phyloP scores from a whole-genome alignment of 2,329 filamentous ascomycete species.

The Capronia epimyces region DNA sequence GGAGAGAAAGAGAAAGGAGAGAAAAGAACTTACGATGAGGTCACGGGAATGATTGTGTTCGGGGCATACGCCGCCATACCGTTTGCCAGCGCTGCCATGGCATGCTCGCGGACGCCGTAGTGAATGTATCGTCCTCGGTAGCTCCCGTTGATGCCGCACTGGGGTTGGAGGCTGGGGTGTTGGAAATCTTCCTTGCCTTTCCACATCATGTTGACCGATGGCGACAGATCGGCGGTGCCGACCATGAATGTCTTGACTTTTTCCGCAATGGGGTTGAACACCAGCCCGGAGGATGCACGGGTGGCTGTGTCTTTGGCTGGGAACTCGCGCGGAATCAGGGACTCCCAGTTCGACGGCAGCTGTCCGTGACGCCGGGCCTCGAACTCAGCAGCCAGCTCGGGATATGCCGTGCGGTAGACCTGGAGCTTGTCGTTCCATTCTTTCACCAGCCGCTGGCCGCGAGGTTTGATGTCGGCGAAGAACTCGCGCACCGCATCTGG shows the following conservation, averaged over 20 bases:
- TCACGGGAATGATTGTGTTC: slow-evolving; percentile 52
- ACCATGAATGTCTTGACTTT: slow-evolving; percentile 48
- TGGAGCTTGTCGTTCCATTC: slow-evolving; percentile 47
- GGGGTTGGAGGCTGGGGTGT: slow-evolving; percentile 35
- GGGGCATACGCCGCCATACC: slow-evolving; percentile 53
- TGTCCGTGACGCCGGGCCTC: slow-evolving; percentile 45
- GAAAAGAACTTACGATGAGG: slow-evolving; percentile 34
- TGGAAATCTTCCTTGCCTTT: slow-evolving; percentile 49
- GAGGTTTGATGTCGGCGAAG: slow-evolving; percentile 45
- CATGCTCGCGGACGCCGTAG: slow-evolving; percentile 89
- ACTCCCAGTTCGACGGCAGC: slow-evolving; percentile 47
- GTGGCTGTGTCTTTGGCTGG: slow-evolving; percentile 49
- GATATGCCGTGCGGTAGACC: slow-evolving; percentile 42
- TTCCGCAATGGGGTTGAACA: slow-evolving; percentile 50
- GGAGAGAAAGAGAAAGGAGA: neutral
- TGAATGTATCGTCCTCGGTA: slow-evolving; percentile 52
- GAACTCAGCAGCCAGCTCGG: slow-evolving; percentile 48
- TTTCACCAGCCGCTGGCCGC: slow-evolving; percentile 45
- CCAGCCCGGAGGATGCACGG: slow-evolving; percentile 44
- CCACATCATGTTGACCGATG: slow-evolving; percentile 54
- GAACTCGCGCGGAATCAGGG: slow-evolving; percentile 47
- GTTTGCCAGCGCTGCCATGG: slow-evolving; percentile 85
- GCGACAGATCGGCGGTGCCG: slow-evolving; percentile 50
- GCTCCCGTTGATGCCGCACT: slow-evolving; percentile 6
- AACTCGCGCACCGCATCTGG: slow-evolving; percentile 47